Base-by-base conservation (phyloP, 2,329 filamentous ascomycete species). In the Nemania abortiva region DNA sequence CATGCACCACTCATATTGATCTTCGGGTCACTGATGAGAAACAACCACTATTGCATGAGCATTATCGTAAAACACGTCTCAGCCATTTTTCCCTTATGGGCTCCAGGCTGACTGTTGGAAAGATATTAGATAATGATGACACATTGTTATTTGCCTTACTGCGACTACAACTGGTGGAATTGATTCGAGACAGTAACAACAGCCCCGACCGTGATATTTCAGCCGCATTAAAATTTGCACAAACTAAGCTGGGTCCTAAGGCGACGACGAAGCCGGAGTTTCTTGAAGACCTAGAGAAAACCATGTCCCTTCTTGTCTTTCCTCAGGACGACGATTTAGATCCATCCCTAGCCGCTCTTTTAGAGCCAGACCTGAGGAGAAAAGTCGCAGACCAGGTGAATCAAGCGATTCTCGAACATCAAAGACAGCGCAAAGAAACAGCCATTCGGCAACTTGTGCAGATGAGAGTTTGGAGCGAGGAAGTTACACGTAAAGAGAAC, bases 1-100 rank as follows among this genome's bases (percentile, higher is more conserved):
- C 95, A 99, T 99, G 96, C 96, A 99, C 96, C 96, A 99, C 96
- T 94, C 96, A 94, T 96, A 98, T 89, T 60, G 86, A 86, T 87
- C 89, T 90, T 88, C 86, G 86, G 89, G 90, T 90, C 89, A 83
- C 89, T 96, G 96, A 97, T 97, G 95, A 98, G 88, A 89, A 90
- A 91, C 86, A 89, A 88, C 87, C 87, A 89, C 87, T 83, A 84
- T 82, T 82, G 72, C 91, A 94, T 96, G 93, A 97, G 86, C 87
- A 70, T 78, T 34, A 60, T 42, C 6, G 68, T 50, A 54, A 4
- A 6, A 65, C 7, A 11, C 29, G 18, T 58, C 47, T 9, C 27
- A 31, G 6, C 39, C 9, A 27, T 27, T 42, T n/a, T 50, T 29
- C 31, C 22, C 6, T 31, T 3, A 7, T 31, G 39, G 6, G 1